Evolutionary conservation across 2,329 filamentous ascomycete genomes (phyloP).

Genomic region (Cercospora beticola): DNA sequence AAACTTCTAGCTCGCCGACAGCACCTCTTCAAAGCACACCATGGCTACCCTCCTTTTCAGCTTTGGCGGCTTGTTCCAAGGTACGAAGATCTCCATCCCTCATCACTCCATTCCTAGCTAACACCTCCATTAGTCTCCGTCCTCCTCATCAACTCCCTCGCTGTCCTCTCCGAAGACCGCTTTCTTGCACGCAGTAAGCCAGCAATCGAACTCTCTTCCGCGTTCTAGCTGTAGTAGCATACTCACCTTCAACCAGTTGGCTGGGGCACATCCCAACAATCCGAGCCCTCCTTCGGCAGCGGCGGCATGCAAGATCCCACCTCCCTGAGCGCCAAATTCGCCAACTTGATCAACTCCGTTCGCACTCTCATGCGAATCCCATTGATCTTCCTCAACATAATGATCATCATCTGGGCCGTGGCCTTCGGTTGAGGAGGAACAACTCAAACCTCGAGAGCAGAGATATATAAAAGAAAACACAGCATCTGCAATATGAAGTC

Average conservation of each 20-base stretch:
- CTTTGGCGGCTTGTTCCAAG: conserved; percentile 71
- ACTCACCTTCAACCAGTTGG: conserved; percentile 60
- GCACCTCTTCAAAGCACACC: not conserved
- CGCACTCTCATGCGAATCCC: conserved; percentile 91
- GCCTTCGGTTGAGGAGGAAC: conserved; percentile 38
- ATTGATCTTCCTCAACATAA: conserved; percentile 75
- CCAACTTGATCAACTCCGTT: conserved; percentile 87
- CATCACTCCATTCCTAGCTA: conserved; percentile 9
- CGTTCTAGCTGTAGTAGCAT: not conserved
- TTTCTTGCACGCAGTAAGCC: conserved; percentile 77
- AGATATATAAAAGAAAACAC: no score
- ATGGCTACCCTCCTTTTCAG: conserved; percentile 60
- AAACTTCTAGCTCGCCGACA: not conserved
- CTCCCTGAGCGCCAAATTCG: conserved; percentile 80
- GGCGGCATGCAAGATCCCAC: conserved; percentile 65
- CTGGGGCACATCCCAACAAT: conserved; percentile 63
- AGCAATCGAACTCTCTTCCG: not conserved
- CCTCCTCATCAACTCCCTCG: conserved; percentile 90
- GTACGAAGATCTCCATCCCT: conserved; percentile 43
- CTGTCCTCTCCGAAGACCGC: conserved; percentile 89
- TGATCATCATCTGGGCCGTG: conserved; percentile 68
- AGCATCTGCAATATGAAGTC: no score
- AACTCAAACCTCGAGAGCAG: no score
- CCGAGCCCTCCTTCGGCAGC: conserved; percentile 79
- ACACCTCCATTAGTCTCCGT: conserved; percentile 60